Evolutionary conservation across 2,329 filamentous ascomycete species (phyloP).

Genomic region (Periconia sp.): DNA sequence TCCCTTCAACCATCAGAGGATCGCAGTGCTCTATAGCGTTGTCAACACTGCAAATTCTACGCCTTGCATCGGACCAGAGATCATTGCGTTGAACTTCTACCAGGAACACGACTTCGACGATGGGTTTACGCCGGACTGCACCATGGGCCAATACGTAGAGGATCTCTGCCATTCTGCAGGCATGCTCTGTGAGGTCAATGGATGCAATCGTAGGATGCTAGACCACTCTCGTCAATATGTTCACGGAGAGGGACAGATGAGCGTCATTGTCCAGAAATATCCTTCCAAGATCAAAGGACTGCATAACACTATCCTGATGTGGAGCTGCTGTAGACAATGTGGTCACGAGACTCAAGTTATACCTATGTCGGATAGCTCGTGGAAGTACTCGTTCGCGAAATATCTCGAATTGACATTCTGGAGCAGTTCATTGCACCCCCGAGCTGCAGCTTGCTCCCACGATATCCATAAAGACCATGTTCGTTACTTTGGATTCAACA

Average conservation of each 20-base stretch:
- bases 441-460: conserved; percentile 80
- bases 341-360: conserved; percentile 87
- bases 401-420: conserved; percentile 98
- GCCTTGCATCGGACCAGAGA: conserved; percentile 86
- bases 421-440: conserved; percentile 81
- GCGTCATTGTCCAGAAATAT: conserved; percentile 83
- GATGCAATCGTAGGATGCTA: conserved; percentile 85
- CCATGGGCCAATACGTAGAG: conserved; percentile 93
- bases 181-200: conserved; percentile 79
- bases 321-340: conserved; percentile 94
- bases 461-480: conserved; percentile 93
- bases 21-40: conserved; percentile 90
- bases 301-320: conserved; percentile 87
- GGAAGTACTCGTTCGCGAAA: conserved; percentile 98
- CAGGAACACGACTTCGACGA: conserved; percentile 78
- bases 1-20: conserved; percentile 94
- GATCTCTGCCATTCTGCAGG: conserved; percentile 80
- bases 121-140: conserved; percentile 83
- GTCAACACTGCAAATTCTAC: conserved; percentile 94
- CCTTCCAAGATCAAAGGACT: conserved; percentile 68
- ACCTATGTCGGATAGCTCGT: conserved; percentile 91
- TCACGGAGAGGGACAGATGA: conserved; percentile 92
- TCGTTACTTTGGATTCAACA: conserved; percentile 87
- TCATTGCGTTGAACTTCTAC: conserved; percentile 92
- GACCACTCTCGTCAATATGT: conserved; percentile 97